Conservation (phyloP, 192 early-diverging fungal genomes). For the Coemansia asiatica region DNA sequence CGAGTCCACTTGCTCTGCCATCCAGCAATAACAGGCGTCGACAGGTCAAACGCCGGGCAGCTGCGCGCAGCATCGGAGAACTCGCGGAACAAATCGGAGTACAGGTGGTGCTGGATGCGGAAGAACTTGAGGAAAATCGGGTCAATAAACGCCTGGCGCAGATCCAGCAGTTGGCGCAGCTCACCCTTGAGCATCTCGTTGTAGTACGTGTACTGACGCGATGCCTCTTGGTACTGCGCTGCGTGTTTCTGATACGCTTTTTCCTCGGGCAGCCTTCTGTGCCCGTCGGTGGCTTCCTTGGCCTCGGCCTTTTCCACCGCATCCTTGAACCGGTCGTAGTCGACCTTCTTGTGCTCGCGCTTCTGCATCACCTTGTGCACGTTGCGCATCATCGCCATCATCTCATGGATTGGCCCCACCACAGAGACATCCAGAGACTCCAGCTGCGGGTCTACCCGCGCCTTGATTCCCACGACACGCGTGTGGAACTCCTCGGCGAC, state of each 20-base stretch:
- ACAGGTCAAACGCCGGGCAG: constrained; percentile 60
- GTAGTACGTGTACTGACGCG: constrained; percentile 78
- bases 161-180: constrained; percentile 75
- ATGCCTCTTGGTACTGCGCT: constrained; percentile 73
- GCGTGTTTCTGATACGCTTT: constrained; percentile 69
- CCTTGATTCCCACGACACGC: constrained; percentile 46
- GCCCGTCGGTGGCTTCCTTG: constrained; percentile 60
- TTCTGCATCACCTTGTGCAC: constrained; percentile 86
- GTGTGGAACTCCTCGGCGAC: constrained; percentile 51
- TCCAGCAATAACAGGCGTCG: constrained; percentile 35
- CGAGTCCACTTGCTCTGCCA: constrained; percentile 44
- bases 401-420: constrained; percentile 76
- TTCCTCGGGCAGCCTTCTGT: constrained; percentile 60
- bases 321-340: constrained; percentile 83
- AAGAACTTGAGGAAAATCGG: constrained; percentile 86
- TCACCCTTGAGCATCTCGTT: constrained; percentile 80
- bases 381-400: constrained; percentile 70
- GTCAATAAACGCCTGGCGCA: constrained; percentile 77
- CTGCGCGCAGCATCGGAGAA: constrained; percentile 57
- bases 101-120: constrained; percentile 78
- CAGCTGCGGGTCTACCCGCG: constrained; percentile 66
- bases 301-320: constrained; percentile 73
- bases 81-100: constrained; percentile 63
- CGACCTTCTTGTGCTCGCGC: constrained; percentile 86
- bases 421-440: constrained; percentile 74